Conservation (phyloP, 2,329 filamentous ascomycete genomes). For the Nothomitra cinnamomea region DNA sequence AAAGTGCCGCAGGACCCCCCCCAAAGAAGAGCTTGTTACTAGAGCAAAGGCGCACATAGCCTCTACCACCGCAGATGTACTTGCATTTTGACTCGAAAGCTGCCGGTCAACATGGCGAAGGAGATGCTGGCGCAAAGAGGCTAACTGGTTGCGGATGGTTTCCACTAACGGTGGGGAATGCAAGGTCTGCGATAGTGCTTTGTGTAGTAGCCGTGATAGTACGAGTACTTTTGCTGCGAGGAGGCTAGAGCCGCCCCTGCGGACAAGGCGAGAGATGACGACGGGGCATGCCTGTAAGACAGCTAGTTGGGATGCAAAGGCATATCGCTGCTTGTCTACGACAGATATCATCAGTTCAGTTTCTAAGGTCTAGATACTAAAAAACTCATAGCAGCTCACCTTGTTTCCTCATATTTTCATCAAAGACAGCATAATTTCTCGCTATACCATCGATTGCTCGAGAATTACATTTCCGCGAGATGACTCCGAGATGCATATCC, state of each 20-base stretch:
- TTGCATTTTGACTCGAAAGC: conserved; percentile 20
- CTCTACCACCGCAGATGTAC: conserved; percentile 41
- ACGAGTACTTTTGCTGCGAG: conserved; percentile 56
- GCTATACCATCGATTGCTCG: conserved; percentile 48
- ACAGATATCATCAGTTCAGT: neutral
- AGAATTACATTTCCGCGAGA: conserved; percentile 65
- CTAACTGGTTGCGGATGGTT: conserved; percentile 45
- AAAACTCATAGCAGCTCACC: conserved; percentile 17
- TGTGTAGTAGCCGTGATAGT: conserved; percentile 56
- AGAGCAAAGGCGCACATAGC: conserved; percentile 70
- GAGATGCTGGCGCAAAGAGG: conserved; percentile 43
- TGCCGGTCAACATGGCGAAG: conserved; percentile 45
- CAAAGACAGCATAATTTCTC: conserved; percentile 37
- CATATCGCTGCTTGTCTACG: conserved; percentile 25
- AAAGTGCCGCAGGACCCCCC: conserved; percentile 65
- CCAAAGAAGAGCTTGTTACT: conserved; percentile 60
- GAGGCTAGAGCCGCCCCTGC: conserved; percentile 31
- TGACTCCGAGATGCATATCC: conserved; percentile 51
- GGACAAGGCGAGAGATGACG: conserved; percentile 35
- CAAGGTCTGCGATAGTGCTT: conserved; percentile 43
- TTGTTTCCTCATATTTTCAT: conserved; percentile 22
- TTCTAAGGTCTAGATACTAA: conserved; percentile 4
- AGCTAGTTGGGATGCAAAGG: conserved; percentile 37
- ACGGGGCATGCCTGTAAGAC: conserved; percentile 39
- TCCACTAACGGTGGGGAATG: conserved; percentile 38